phyloP scores from a whole-genome alignment of 495 filamentous ascomycete species.

The Hypoxylon lienhwacheense region DNA sequence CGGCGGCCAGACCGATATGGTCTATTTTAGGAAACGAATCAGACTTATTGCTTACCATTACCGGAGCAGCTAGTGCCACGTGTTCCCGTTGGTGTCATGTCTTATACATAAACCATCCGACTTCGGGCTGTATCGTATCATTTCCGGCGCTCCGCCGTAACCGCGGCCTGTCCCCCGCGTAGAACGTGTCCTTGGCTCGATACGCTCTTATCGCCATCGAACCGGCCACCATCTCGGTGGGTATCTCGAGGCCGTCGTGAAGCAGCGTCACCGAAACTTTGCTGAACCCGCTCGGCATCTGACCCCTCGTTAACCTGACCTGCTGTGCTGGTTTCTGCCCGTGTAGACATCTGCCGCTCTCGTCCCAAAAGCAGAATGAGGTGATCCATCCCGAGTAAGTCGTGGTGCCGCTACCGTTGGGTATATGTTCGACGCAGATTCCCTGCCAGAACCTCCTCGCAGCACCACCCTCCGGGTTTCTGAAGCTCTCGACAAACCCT shows the following conservation, averaged over 20 bases:
- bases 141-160: slow-evolving; percentile 26
- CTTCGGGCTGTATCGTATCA: slow-evolving; percentile 45
- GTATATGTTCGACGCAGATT: slow-evolving; percentile 37
- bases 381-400: slow-evolving; percentile 49
- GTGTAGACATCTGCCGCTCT: slow-evolving; percentile 42
- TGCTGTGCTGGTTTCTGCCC: slow-evolving; percentile 17
- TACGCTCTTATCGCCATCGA: slow-evolving; percentile 39
- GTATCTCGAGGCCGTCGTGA: slow-evolving; percentile 34
- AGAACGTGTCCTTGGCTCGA: slow-evolving; percentile 19
- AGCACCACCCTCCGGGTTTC: slow-evolving; percentile 32
- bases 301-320: slow-evolving; percentile 31
- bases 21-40: neutral
- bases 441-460: slow-evolving; percentile 42
- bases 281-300: slow-evolving; percentile 45
- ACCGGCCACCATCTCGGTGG: slow-evolving; percentile 46
- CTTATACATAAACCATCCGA: slow-evolving; percentile 47
- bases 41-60: slow-evolving; percentile 26
- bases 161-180: slow-evolving; percentile 1
- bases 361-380: slow-evolving; percentile 49
- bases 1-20: neutral
- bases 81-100: slow-evolving; percentile 26
- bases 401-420: slow-evolving; percentile 42
- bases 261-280: slow-evolving; percentile 43
- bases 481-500: slow-evolving; percentile 41
- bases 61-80: slow-evolving; percentile 12